A percentile compares a stretch with the other conserved stretches of the same genome.
phyloP scores from a whole-genome alignment of 2,329 filamentous ascomycete genomes.

The Canariomyces notabilis region DNA sequence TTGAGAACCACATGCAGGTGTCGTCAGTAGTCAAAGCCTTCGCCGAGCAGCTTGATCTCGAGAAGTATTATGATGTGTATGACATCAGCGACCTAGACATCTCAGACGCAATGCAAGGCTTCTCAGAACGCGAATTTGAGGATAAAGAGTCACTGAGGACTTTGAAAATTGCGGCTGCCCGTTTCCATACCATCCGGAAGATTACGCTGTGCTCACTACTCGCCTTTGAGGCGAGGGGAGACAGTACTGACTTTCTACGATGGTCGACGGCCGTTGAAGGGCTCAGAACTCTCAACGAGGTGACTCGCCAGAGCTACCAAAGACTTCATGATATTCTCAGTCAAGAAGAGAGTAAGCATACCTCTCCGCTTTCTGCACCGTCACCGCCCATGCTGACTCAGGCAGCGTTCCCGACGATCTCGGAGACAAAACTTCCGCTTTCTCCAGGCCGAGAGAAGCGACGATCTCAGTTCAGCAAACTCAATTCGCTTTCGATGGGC shows the following conservation, averaged over 20 bases:
- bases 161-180: constrained; percentile 74
- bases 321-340: constrained; percentile 64
- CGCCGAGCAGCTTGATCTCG: constrained; percentile 73
- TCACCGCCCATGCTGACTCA: constrained; percentile 16
- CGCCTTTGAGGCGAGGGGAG: constrained; percentile 76
- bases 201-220: constrained; percentile 85
- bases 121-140: constrained; percentile 63
- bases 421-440: constrained; percentile 54
- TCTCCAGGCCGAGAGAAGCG: constrained; percentile 77
- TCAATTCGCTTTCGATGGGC: constrained; percentile 82
- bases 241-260: constrained; percentile 67
- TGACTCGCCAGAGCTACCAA: constrained; percentile 58
- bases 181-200: constrained; percentile 75
- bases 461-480: constrained; percentile 79
- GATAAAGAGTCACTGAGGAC: constrained; percentile 73
- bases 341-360: constrained; percentile 71
- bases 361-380: constrained; percentile 6
- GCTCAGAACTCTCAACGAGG: constrained; percentile 59
- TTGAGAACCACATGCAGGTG: constrained; percentile 67
- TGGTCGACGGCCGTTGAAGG: constrained; percentile 76
- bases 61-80: constrained; percentile 89
- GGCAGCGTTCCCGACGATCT: constrained; percentile 47
- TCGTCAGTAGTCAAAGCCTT: constrained; percentile 65
- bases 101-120: constrained; percentile 61
- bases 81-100: constrained; percentile 72